Percentiles rank a stretch among this genome's conserved stretches.
Conservation (phyloP, 768 basidiomycete genomes). For the Sporobolomyces phaffii region DNA sequence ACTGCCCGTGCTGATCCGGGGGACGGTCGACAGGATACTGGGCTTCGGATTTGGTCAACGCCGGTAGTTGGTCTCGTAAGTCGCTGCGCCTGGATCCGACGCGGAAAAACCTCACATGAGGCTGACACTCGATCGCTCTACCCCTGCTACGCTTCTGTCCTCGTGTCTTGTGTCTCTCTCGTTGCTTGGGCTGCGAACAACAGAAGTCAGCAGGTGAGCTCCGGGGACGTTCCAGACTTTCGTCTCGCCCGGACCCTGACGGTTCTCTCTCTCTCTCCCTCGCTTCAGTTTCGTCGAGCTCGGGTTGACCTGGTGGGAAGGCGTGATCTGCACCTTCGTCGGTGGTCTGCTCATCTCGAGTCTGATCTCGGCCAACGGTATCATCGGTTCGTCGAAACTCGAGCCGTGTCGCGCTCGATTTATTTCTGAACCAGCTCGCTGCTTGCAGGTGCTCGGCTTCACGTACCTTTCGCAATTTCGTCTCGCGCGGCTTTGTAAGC, state of each 20-base stretch:
- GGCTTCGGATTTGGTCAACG: conserved; percentile 19
- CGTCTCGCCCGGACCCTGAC: no score
- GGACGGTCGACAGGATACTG: no score
- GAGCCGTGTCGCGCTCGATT: not conserved
- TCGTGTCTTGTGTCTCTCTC: not conserved
- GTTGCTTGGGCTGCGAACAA: not conserved
- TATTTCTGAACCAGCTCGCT: not conserved
- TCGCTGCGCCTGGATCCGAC: not conserved
- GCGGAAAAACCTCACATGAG: no score
- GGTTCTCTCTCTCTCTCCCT: not conserved
- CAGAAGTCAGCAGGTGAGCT: conserved; percentile 11
- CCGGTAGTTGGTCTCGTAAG: conserved; percentile 3
- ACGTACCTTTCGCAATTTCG: conserved; percentile 31
- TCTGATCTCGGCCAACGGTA: conserved; percentile 1
- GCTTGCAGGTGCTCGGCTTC: conserved; percentile 9
- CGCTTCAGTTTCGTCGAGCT: conserved; percentile 21
- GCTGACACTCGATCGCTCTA: no score
- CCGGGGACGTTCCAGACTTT: no score
- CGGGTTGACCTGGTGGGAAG: conserved; percentile 35
- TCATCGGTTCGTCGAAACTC: not conserved
- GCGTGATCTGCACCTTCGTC: conserved; percentile 26
- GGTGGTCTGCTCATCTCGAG: conserved; percentile 11
- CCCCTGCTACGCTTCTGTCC: not conserved
- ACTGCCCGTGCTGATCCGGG: no score
- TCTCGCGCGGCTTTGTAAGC: conserved; percentile 12